A percentile compares a stretch with the other conserved stretches of the same genome.
Evolutionary conservation across 805 yeast genomes (phyloP).

Genomic region (Nakazawaea ishiwadae): DNA sequence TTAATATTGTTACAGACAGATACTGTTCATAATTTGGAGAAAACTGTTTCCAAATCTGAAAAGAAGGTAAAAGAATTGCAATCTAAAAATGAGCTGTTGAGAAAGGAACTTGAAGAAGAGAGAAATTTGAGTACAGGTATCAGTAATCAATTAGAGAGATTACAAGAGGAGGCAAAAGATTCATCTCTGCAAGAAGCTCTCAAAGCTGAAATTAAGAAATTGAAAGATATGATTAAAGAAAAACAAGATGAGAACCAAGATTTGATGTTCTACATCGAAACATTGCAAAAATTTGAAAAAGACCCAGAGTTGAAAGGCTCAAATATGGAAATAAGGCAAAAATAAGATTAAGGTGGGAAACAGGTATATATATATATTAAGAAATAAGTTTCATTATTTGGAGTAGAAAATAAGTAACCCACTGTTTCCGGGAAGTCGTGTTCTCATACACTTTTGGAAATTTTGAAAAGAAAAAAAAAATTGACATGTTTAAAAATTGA

Average conservation of each 20-base stretch:
- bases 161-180: slow-evolving; percentile 15
- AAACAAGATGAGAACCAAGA: slow-evolving; percentile 65
- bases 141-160: slow-evolving; percentile 31
- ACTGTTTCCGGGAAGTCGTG: too few species aligned
- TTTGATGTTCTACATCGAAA: slow-evolving; percentile 74
- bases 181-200: not conserved
- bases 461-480: not conserved
- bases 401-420: too few species aligned
- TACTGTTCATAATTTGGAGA: slow-evolving; percentile 11
- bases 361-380: too few species aligned
- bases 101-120: slow-evolving; percentile 39
- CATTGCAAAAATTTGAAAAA: slow-evolving; percentile 65
- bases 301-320: slow-evolving; percentile 20
- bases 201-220: slow-evolving; percentile 23
- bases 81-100: slow-evolving; percentile 14
- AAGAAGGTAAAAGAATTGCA: slow-evolving; percentile 19
- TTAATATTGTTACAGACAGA: not conserved
- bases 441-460: too few species aligned
- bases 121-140: slow-evolving; percentile 37
- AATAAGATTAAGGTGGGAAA: too few species aligned
- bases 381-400: too few species aligned
- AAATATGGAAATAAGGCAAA: slow-evolving; percentile 2
- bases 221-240: slow-evolving; percentile 40
- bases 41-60: slow-evolving; percentile 15
- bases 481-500: not conserved